A percentile compares a stretch with the other conserved stretches of the same genome.
These are phyloP conservation scores for Dactylella cylindrospora DNA, from an alignment of 2,329 filamentous ascomycete species.

Conservation along the genomic window DNA sequence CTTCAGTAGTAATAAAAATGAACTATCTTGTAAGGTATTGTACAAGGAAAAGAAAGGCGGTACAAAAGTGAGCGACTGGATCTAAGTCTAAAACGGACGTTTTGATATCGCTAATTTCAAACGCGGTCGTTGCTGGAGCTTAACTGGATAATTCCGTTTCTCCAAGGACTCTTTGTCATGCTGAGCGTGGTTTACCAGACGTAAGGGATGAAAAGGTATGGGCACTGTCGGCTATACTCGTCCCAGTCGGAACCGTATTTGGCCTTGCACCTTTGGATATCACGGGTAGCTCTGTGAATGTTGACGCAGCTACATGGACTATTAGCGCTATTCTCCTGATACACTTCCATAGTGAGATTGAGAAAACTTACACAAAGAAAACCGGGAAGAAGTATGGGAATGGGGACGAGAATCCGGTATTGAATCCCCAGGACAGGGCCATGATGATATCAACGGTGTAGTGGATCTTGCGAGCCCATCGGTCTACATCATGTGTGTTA, in stretches of 20 bases:
- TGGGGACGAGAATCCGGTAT: slow-evolving; percentile 76
- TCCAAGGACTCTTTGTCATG: too few relatives aligned
- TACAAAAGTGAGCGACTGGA: background rate
- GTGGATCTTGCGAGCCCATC: slow-evolving; percentile 74
- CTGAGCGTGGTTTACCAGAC: slow-evolving; percentile 16
- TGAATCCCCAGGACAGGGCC: slow-evolving; percentile 74
- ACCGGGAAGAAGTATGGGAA: slow-evolving; percentile 88
- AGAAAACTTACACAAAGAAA: slow-evolving; percentile 63
- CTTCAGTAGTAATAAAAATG: too few relatives aligned
- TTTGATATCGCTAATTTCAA: too few relatives aligned
- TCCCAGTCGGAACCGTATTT: slow-evolving; percentile 80
- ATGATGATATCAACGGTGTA: slow-evolving; percentile 81
- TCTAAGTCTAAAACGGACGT: too few relatives aligned
- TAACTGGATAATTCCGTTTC: too few relatives aligned
- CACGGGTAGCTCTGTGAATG: slow-evolving; percentile 71
- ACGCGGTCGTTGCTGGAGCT: too few relatives aligned
- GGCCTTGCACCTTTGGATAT: slow-evolving; percentile 71
- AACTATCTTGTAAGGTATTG: slow-evolving; percentile 28
- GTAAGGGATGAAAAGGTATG: slow-evolving; percentile 77
- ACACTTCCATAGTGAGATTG: slow-evolving; percentile 62
- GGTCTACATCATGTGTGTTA: slow-evolving; percentile 55
- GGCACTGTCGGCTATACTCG: slow-evolving; percentile 77
- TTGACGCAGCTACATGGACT: slow-evolving; percentile 33
- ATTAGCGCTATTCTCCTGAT: slow-evolving; percentile 3
- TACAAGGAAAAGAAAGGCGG: slow-evolving; percentile 30